Conservation (phyloP, 2,329 filamentous ascomycete genomes). For the Trichophaea hybrida region DNA sequence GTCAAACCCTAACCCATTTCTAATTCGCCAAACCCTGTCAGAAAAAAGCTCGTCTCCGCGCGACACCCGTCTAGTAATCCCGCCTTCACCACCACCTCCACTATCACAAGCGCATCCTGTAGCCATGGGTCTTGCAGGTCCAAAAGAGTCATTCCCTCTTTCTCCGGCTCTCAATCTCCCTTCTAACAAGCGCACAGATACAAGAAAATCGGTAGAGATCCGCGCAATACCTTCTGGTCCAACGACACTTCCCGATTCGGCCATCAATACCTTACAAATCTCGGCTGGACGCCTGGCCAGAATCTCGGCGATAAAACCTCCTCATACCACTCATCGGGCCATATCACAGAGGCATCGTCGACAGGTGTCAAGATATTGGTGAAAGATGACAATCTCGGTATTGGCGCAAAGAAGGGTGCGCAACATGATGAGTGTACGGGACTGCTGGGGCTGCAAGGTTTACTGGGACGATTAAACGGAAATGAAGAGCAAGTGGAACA, state of each 20-base stretch:
- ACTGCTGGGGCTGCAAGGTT: conserved; percentile 68
- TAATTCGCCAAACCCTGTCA: background rate
- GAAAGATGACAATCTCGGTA: conserved; percentile 81
- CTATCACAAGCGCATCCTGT: background rate
- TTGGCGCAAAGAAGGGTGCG: conserved; percentile 63
- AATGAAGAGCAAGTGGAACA: conserved; percentile 54
- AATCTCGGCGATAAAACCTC: conserved; percentile 63
- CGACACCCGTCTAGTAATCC: background rate
- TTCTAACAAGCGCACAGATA: conserved; percentile 32
- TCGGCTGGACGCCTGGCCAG: conserved; percentile 81
- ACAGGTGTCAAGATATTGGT: conserved; percentile 56
- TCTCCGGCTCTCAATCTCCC: background rate
- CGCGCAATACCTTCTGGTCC: conserved; percentile 91
- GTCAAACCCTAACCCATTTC: background rate
- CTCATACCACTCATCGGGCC: conserved; percentile 49
- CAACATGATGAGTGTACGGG: conserved; percentile 62
- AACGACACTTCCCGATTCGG: conserved; percentile 70
- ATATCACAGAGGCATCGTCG: conserved; percentile 67
- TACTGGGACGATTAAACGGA: conserved; percentile 80
- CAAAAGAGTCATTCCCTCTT: conserved; percentile 43
- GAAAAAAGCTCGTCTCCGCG: background rate
- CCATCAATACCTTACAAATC: conserved; percentile 71
- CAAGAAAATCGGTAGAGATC: conserved; percentile 71
- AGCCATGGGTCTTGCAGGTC: conserved; percentile 53
- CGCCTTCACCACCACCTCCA: background rate